Conservation (phyloP, 2,329 filamentous ascomycete species). For the Calonectria hongkongensis region DNA sequence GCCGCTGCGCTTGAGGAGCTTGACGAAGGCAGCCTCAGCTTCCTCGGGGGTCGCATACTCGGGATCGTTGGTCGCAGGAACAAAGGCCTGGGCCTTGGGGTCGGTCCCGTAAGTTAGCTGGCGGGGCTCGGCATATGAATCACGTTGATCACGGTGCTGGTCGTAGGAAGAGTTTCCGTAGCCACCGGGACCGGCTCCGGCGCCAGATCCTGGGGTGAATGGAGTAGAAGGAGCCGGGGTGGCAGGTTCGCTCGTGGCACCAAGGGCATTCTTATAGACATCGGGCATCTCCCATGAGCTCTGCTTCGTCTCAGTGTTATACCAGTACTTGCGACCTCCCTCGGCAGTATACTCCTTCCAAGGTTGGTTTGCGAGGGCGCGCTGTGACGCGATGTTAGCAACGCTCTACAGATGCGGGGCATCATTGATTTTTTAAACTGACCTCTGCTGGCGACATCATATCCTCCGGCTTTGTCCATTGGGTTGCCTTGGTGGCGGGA, state of each 20-base stretch:
- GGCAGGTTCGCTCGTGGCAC: conserved; percentile 69
- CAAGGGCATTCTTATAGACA: conserved; percentile 84
- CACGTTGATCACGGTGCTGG: conserved; percentile 62
- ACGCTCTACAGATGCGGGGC: not conserved
- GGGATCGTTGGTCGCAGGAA: conserved; percentile 81
- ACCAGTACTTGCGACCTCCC: conserved; percentile 95
- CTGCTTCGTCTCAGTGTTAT: conserved; percentile 92
- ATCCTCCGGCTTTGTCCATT: conserved; percentile 96
- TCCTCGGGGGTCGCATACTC: conserved; percentile 89
- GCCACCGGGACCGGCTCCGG: conserved; percentile 52
- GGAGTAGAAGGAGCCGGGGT: conserved; percentile 65
- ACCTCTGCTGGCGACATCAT: conserved; percentile 91
- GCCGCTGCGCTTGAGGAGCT: conserved; percentile 88
- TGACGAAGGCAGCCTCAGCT: conserved; percentile 93
- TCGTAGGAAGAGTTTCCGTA: conserved; percentile 61
- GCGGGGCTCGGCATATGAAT: conserved; percentile 71
- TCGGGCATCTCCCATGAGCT: conserved; percentile 97
- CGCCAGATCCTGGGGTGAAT: conserved; percentile 62
- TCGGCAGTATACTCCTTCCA: conserved; percentile 96
- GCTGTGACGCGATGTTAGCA: conserved; percentile 68
- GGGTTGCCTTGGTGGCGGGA: conserved; percentile 86
- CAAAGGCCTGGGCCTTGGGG: conserved; percentile 73
- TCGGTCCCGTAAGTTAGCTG: conserved; percentile 76
- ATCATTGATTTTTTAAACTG: conserved; percentile 49
- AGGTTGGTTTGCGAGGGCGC: conserved; percentile 86